Conservation (phyloP, 2,329 filamentous ascomycete species). For the Plectosphaerella cucumerina region DNA sequence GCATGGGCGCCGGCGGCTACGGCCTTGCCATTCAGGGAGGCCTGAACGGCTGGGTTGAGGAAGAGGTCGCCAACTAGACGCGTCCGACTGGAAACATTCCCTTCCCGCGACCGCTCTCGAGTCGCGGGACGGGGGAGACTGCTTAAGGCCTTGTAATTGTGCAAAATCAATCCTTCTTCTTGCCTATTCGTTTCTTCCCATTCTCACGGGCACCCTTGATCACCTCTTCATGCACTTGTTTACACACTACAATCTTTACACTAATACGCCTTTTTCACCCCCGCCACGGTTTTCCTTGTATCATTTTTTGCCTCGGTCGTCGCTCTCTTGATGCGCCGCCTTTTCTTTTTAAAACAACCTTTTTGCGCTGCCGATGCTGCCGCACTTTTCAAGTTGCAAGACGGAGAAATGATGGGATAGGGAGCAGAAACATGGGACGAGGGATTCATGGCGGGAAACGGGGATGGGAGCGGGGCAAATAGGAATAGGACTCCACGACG, state of each 20-base stretch:
- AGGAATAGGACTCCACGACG: too few relatives aligned
- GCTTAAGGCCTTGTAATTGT: slow-evolving; percentile 5
- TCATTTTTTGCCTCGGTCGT: not conserved
- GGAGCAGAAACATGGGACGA: too few relatives aligned
- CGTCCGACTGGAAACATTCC: not conserved
- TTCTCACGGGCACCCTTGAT: not conserved
- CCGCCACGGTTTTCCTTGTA: not conserved
- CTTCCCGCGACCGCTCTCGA: slow-evolving; percentile 2
- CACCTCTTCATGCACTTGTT: not conserved
- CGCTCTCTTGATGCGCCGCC: not conserved
- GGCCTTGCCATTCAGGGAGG: slow-evolving; percentile 60
- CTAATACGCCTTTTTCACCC: not conserved
- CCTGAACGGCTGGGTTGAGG: slow-evolving; percentile 64
- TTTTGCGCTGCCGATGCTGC: too few relatives aligned
- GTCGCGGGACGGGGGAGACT: slow-evolving; percentile 17
- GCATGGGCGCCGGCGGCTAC: slow-evolving; percentile 55
- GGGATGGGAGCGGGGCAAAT: too few relatives aligned
- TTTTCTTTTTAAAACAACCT: too few relatives aligned
- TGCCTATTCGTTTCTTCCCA: slow-evolving; percentile 2
- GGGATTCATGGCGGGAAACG: too few relatives aligned
- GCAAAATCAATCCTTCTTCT: slow-evolving; percentile 3
- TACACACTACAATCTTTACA: not conserved
- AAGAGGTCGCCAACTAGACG: slow-evolving; percentile 55
- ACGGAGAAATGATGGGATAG: too few relatives aligned
- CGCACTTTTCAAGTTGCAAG: too few relatives aligned